Evolutionary conservation across 495 filamentous ascomycete genomes (phyloP).

Genomic region (Entonaema liquescens): DNA sequence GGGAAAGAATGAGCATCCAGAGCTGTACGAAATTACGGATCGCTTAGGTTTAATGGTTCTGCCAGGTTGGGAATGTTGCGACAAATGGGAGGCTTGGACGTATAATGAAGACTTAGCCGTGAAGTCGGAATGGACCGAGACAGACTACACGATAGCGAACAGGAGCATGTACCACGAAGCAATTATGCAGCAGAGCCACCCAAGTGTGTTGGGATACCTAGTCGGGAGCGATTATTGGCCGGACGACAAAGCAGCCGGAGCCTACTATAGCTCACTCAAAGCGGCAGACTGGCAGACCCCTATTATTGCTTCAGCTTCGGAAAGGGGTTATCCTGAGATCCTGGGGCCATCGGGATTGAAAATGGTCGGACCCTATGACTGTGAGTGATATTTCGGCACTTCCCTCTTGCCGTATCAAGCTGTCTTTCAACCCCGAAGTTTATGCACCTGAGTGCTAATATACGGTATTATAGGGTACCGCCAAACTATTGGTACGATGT

Average conservation of each 20-base stretch:
- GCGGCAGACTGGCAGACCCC: slow-evolving; percentile 65
- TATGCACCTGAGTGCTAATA: no score
- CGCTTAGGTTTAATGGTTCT: slow-evolving; percentile 68
- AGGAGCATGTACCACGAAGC: slow-evolving; percentile 67
- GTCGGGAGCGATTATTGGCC: slow-evolving; percentile 72
- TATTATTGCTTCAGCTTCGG: slow-evolving; percentile 65
- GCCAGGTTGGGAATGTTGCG: slow-evolving; percentile 73
- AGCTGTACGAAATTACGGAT: slow-evolving; percentile 66
- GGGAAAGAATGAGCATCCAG: slow-evolving; percentile 70
- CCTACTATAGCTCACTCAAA: slow-evolving; percentile 60
- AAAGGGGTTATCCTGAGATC: slow-evolving; percentile 59
- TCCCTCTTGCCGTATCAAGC: not conserved
- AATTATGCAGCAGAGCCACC: slow-evolving; percentile 66
- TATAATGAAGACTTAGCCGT: slow-evolving; percentile 65
- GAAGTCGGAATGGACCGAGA: slow-evolving; percentile 56
- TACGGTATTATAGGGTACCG: slow-evolving; percentile 49
- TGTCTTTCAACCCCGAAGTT: no score
- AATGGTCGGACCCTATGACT: slow-evolving; percentile 75
- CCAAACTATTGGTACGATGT: slow-evolving; percentile 70
- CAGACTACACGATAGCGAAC: slow-evolving; percentile 64
- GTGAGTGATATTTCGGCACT: slow-evolving; percentile 23
- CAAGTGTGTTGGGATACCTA: slow-evolving; percentile 64
- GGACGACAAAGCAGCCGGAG: slow-evolving; percentile 60
- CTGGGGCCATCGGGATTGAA: slow-evolving; percentile 68
- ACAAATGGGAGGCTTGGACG: slow-evolving; percentile 73